These are phyloP conservation scores for Metschnikowia matae DNA, from an alignment of 805 yeast genomes.

Conservation along the genomic window DNA sequence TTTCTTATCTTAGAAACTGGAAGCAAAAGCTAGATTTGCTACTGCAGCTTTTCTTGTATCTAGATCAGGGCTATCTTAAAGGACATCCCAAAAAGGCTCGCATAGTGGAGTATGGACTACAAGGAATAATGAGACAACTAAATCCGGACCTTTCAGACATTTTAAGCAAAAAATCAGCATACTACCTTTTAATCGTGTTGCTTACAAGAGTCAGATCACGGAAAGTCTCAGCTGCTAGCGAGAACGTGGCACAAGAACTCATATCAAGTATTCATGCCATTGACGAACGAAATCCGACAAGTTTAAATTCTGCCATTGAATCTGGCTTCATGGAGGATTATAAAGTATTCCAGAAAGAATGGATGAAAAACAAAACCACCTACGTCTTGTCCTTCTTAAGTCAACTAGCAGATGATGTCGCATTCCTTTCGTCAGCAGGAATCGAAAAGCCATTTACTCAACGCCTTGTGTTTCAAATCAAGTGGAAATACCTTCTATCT, in stretches of 20 bases:
- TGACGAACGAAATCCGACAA: conserved; percentile 16
- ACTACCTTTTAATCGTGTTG: background rate
- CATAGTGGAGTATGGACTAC: conserved; percentile 24
- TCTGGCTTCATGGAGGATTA: conserved; percentile 17
- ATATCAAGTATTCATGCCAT: conserved; percentile 7
- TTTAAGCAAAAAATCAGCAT: background rate
- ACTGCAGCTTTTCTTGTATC: conserved; percentile 30
- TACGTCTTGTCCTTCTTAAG: conserved; percentile 12
- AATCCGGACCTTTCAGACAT: background rate
- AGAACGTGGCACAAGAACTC: background rate
- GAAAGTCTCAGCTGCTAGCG: background rate
- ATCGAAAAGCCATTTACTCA: conserved; percentile 15
- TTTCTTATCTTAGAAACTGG: conserved; percentile 23
- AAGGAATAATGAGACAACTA: conserved; percentile 4
- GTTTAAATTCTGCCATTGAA: conserved; percentile 10
- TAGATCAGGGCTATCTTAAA: conserved; percentile 34
- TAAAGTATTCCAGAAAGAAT: conserved; percentile 11
- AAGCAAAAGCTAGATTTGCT: conserved; percentile 21
- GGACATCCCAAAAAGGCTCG: conserved; percentile 28
- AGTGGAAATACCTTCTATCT: conserved; percentile 29
- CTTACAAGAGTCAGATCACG: background rate
- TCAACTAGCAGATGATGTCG: conserved; percentile 10
- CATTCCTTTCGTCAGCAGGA: conserved; percentile 11
- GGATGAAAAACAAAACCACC: conserved; percentile 14
- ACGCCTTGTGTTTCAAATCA: conserved; percentile 19